Base-by-base conservation (phyloP, 2,329 filamentous ascomycete genomes). In the Neofusicoccum umdonicola region DNA sequence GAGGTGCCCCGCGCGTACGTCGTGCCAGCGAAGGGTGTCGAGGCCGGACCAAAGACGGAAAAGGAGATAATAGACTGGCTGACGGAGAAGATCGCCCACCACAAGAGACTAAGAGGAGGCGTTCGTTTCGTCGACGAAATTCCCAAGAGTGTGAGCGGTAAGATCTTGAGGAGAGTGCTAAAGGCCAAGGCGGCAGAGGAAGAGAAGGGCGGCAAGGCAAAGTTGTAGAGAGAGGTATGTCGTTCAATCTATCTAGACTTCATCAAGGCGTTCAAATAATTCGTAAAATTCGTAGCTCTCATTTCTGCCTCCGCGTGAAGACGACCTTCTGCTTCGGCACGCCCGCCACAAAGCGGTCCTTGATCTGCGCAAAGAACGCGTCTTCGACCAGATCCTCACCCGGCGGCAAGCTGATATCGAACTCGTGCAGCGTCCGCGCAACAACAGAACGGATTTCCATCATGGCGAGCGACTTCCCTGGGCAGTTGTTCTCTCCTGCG, bases 41-140 rank as follows among this genome's bases (percentile, higher is more conserved):
- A 71, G 1, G 72, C 70, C 65, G 70, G 70, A 4, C 73, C 76
- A 34, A 68, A 71, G 44, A 72, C 74, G 12, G 73, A 73, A 4
- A 68, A 69, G 42, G 73, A 81, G 56, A 82, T 83, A 66, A 68
- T 76, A 1, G 74, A 77, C 4, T 82, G 79, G 80, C 57, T 81
- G 44, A 72, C 71, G 11, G 70, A 68, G 19, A 79, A 78, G 67
- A 80, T 82, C 0, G 79, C 81, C 6, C 77, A 78, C 57, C 80
- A 83, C 63, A 83, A 83, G 76, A 76, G 76, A 61, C 68, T 83
- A 37, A 71, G 81, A 42, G 81, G 80, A 8, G 81, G 81, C 15
- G 75, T 82, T 7, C 72, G 73, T 27, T 82, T 81, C 52, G 74
- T 80, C 2, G 79, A 82, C 37, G 79, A 81, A 69, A 80, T 83